Evolutionary conservation across 2,329 filamentous ascomycete species (phyloP).

Genomic region (Verticillium zaregamsianum): DNA sequence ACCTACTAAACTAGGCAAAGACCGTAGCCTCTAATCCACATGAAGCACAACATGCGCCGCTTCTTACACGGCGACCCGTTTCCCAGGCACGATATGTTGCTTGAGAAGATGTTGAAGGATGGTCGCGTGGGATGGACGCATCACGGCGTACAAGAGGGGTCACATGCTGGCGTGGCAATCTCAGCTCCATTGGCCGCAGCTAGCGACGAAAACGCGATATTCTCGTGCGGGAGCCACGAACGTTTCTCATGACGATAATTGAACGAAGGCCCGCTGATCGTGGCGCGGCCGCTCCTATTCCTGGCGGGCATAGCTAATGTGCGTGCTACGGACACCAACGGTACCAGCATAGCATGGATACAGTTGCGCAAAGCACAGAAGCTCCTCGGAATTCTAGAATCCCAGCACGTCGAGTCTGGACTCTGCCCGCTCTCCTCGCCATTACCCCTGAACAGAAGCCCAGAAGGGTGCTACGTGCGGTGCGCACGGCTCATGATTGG

Average conservation of each 20-base stretch:
- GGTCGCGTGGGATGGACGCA: neutral
- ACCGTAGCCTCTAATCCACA: neutral
- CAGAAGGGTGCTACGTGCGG: neutral
- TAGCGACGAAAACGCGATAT: slow-evolving; percentile 2
- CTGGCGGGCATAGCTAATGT: no score
- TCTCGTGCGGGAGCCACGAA: neutral
- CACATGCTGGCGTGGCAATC: neutral
- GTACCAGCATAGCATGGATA: neutral
- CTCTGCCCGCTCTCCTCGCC: neutral
- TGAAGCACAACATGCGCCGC: neutral
- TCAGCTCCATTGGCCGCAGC: neutral
- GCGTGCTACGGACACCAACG: neutral
- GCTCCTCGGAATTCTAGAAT: neutral
- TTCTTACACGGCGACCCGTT: neutral
- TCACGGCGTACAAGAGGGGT: neutral
- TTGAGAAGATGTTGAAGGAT: neutral
- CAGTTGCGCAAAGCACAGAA: neutral
- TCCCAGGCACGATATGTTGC: neutral
- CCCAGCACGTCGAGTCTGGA: neutral
- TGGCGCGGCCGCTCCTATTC: neutral
- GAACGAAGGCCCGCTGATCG: neutral
- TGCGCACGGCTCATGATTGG: neutral
- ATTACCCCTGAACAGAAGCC: neutral
- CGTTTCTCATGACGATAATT: neutral
- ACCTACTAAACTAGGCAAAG: no score